Conservation (phyloP, 78 protist species). For the Dictyostelium citrinum region DNA sequence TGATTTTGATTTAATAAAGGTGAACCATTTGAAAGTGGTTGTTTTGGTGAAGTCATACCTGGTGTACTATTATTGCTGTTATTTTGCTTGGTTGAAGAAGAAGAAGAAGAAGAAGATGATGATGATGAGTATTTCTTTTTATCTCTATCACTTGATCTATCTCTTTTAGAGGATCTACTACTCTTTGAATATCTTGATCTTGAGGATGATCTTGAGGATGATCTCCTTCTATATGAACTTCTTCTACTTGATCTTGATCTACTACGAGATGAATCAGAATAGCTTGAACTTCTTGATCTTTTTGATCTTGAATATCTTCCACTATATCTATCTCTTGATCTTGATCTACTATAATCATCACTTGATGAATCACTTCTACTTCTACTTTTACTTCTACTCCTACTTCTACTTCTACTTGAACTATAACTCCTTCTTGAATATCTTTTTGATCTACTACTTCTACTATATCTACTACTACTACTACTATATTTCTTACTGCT, state of each 20-base stretch:
- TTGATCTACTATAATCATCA: neutral
- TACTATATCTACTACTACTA: neutral
- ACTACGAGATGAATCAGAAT: neutral
- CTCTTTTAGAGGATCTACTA: neutral
- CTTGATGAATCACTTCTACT: neutral
- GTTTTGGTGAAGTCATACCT: neutral
- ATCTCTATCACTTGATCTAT: neutral
- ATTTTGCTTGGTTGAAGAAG: neutral
- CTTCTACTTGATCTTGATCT: neutral
- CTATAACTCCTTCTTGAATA: neutral
- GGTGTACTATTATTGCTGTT: neutral
- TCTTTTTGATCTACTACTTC: neutral
- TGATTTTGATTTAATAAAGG: neutral
- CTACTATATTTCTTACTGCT: neutral
- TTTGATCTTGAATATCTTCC: neutral
- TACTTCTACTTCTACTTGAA: neutral
- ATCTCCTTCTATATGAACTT: neutral
- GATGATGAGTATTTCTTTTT: neutral
- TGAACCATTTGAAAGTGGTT: neutral
- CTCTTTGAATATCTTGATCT: neutral
- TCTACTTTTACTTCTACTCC: neutral
- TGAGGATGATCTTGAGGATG: neutral
- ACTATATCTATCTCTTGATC: constrained; percentile 20
- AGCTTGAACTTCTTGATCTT: constrained; percentile 32
- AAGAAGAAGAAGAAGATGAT: neutral